Evolutionary conservation across 495 filamentous ascomycete genomes (phyloP), one percentile per base, ranked within the genome.

Genomic region (Lasiosphaeris hirsuta): DNA sequence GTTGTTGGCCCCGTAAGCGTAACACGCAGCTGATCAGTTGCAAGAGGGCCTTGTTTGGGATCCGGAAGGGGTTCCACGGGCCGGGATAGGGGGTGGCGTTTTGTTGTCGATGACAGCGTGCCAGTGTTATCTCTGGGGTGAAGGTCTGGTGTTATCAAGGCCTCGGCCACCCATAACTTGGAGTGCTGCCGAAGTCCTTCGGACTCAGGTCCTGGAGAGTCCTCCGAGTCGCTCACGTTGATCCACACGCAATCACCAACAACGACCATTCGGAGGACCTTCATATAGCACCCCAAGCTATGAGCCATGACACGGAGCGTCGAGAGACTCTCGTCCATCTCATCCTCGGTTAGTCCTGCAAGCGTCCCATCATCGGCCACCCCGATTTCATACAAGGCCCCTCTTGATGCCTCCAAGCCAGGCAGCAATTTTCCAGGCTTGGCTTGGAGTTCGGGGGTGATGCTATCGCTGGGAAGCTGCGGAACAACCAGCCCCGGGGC

Each of bases 311-410:
- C 81, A 54, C 86, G 83, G 10, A 98, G 74, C 50, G 87, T 96
- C 23, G 78, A 80, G 52, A 97, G 77, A 69, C 90, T 96, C 70
- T 96, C 93, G 50, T 95, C 85, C 72, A 98, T 76, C 71, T 97
- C 94, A 66, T 96, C 92, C 60, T 86, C 81, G 0, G 89, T 87
- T n/a, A 98, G 74, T 1, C 94, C 94, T 41, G 96, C 86, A 58
- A 97, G 87, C 0, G 86, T 90, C 11, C 94, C 94, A 74, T 97
- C 92, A 69, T 98, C 94, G 5, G 92, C 86, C 17, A 98, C 92
- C 0, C 94, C 94, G 66, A 98, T 95, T 72, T 98, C 95, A 57
- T 98, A 98, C 50, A 97, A 69, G 0, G 95, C 95, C 14, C 94
- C 94, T 56, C 88, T 86, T 38, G 90, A 96, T 58, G 95, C 92